A percentile compares a stretch with the other conserved stretches of the same genome.
These are phyloP conservation scores for Lasiosphaeria miniovina DNA, from an alignment of 495 filamentous ascomycete species.

Conservation along the genomic window DNA sequence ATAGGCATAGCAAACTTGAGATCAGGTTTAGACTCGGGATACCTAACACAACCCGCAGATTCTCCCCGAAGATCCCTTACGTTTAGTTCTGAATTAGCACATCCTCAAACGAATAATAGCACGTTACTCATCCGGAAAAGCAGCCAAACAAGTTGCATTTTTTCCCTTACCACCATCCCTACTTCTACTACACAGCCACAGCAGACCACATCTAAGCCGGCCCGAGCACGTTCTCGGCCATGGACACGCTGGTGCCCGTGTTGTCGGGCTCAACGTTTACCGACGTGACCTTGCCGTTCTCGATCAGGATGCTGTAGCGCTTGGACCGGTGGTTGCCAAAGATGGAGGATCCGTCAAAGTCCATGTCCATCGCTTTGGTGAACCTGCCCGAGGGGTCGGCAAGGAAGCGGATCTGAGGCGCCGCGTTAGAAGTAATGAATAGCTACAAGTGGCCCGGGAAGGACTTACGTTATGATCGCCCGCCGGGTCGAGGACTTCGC, in stretches of 20 bases:
- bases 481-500: conserved; percentile 64
- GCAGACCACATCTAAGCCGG: conserved; percentile 31
- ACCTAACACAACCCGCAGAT: no score
- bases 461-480: conserved; percentile 69
- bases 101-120: no score
- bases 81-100: no score
- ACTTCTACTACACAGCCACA: not conserved
- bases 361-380: conserved; percentile 79
- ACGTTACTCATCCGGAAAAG: no score
- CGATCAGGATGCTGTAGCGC: conserved; percentile 79
- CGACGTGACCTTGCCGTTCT: conserved; percentile 74
- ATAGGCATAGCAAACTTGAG: no score
- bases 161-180: not conserved
- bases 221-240: conserved; percentile 70
- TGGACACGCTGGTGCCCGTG: conserved; percentile 62
- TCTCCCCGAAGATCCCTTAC: no score
- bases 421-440: not conserved
- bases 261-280: conserved; percentile 88
- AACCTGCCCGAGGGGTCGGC: conserved; percentile 82
- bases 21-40: no score
- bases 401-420: conserved; percentile 72
- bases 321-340: conserved; percentile 85
- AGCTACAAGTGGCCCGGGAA: not conserved
- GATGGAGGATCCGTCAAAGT: conserved; percentile 76
- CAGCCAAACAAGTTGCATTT: not conserved